Conservation (phyloP, 331 rosid species). For the Stylosanthes scabra region DNA sequence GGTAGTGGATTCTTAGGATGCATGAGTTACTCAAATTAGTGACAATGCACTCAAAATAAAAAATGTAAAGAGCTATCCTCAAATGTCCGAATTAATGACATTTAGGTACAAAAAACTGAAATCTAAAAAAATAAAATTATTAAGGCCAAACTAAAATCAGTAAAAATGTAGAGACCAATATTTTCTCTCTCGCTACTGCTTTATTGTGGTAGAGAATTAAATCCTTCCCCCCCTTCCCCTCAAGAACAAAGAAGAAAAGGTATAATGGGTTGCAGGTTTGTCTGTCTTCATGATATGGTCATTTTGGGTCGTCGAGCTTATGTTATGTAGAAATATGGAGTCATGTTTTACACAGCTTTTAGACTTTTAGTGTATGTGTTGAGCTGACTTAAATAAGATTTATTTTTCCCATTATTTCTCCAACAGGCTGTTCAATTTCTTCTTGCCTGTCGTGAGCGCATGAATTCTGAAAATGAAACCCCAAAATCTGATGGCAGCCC, state of each 20-base stretch:
- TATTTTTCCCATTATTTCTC: constrained; percentile 30
- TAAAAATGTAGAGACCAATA: neutral
- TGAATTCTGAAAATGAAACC: constrained; percentile 43
- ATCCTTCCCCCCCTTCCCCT: neutral
- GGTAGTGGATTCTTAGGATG: constrained; percentile 15
- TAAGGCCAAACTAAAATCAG: neutral
- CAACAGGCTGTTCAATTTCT: constrained; percentile 87
- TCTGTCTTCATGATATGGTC: too few relatives aligned
- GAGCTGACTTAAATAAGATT: constrained; percentile 10
- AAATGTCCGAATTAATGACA: neutral
- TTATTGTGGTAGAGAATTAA: neutral
- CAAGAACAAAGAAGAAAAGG: neutral
- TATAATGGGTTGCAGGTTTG: too few relatives aligned
- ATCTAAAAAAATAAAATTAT: neutral
- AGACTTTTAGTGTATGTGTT: constrained; percentile 6
- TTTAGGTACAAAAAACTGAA: neutral
- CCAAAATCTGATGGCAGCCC: constrained; percentile 51
- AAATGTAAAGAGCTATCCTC: too few relatives aligned
- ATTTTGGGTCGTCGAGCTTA: too few relatives aligned
- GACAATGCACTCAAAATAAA: neutral
- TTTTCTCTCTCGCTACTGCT: neutral
- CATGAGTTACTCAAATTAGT: constrained; percentile 1
- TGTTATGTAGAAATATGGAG: too few relatives aligned
- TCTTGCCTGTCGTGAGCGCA: constrained; percentile 57
- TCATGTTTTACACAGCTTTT: constrained; percentile 1